phyloP scores from a whole-genome alignment of 768 basidiomycete genomes.

The Candolleomyces eurysporus region DNA sequence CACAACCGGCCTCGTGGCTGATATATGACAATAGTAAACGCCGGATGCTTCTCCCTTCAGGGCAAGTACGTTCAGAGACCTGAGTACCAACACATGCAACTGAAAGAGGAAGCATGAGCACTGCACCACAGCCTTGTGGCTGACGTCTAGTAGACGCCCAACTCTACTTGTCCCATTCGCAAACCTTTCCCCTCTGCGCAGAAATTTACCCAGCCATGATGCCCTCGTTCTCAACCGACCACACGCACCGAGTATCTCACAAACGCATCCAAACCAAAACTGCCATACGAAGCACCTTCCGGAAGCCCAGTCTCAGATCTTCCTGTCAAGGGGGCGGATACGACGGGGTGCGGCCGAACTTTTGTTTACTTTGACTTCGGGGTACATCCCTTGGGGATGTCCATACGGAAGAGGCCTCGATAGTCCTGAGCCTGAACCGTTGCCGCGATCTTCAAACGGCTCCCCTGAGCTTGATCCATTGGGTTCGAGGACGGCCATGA shows the following conservation, averaged over 20 bases:
- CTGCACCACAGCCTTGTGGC: not conserved
- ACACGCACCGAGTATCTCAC: not conserved
- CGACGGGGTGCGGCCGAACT: not conserved
- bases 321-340: not conserved
- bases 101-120: not conserved
- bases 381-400: not conserved
- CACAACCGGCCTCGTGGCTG: too few relatives aligned
- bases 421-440: too few relatives aligned
- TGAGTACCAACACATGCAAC: too few relatives aligned
- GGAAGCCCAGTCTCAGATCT: not conserved
- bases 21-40: not conserved
- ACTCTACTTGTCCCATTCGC: not conserved
- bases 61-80: too few relatives aligned
- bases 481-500: too few relatives aligned
- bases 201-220: not conserved
- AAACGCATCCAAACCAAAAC: conserved; percentile 1
- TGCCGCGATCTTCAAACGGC: too few relatives aligned
- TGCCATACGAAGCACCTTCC: conserved; percentile 2
- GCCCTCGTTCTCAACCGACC: not conserved
- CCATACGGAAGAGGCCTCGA: not conserved
- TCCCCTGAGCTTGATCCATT: too few relatives aligned
- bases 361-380: not conserved
- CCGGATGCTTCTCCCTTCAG: too few relatives aligned
- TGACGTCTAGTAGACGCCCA: too few relatives aligned
- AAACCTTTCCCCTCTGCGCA: not conserved